Conservation (phyloP, 352 stramenopile genomes). For the Phytophthora foliorum region DNA sequence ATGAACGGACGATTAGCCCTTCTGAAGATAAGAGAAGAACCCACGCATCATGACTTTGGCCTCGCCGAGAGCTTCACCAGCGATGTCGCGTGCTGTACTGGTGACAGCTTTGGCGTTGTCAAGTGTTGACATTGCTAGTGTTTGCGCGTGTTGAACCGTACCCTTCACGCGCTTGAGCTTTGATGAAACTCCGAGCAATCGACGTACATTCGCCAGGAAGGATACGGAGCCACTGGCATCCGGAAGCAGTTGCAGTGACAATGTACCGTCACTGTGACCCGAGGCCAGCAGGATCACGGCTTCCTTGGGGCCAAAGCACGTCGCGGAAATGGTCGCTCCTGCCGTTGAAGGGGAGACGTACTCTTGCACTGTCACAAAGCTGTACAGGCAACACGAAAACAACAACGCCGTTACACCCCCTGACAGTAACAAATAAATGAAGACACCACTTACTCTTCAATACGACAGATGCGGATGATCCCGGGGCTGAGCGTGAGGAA, state of each 20-base stretch:
- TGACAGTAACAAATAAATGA: background rate
- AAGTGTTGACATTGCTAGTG: conserved; percentile 81
- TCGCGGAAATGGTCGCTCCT: conserved; percentile 62
- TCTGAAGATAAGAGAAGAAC: conserved; percentile 77
- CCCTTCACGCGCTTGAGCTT: conserved; percentile 91
- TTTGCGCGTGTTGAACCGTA: conserved; percentile 90
- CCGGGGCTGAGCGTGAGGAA: conserved; percentile 63
- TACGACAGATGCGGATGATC: conserved; percentile 72
- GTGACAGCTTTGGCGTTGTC: conserved; percentile 88
- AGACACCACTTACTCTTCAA: conserved; percentile 76
- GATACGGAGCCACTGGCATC: conserved; percentile 85
- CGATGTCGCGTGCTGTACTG: conserved; percentile 86
- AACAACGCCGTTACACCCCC: background rate
- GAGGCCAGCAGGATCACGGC: conserved; percentile 79
- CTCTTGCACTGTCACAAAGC: conserved; percentile 81
- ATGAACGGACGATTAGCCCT: conserved; percentile 18
- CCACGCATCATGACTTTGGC: conserved; percentile 87
- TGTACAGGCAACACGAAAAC: conserved; percentile 32
- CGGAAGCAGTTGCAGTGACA: conserved; percentile 83
- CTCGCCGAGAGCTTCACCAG: conserved; percentile 83
- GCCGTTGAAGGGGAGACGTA: conserved; percentile 51
- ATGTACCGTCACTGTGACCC: conserved; percentile 75
- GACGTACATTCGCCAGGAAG: conserved; percentile 75
- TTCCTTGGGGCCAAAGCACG: conserved; percentile 77
- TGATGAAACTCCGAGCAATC: conserved; percentile 79